Evolutionary conservation across 805 yeast genomes (phyloP).

Genomic region (Metschnikowia noctiluminum): DNA sequence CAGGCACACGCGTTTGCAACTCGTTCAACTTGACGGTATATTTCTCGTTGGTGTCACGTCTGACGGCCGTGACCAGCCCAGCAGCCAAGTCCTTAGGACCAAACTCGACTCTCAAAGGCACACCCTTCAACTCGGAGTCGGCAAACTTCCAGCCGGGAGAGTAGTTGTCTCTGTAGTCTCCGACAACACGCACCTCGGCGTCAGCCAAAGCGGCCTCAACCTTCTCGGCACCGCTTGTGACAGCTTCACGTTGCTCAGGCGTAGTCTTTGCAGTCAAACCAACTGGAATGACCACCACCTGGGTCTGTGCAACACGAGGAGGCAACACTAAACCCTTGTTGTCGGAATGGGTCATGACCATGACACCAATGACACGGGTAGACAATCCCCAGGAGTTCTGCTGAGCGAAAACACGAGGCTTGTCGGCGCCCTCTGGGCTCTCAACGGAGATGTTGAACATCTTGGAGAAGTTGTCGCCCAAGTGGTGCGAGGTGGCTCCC

Average conservation of each 20-base stretch:
- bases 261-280: conserved; percentile 88
- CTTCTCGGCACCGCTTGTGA: conserved; percentile 65
- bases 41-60: conserved; percentile 88
- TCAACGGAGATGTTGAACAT: conserved; percentile 96
- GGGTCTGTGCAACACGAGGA: conserved; percentile 92
- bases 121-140: conserved; percentile 95
- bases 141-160: conserved; percentile 99
- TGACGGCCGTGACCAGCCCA: conserved; percentile 78
- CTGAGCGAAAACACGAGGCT: conserved; percentile 83
- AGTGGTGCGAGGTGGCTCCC: conserved; percentile 97
- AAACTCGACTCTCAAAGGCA: conserved; percentile 87
- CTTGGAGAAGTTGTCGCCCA: conserved; percentile 97
- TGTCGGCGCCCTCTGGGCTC: conserved; percentile 86
- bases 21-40: conserved; percentile 60
- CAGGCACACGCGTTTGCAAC: conserved; percentile 64
- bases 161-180: conserved; percentile 91
- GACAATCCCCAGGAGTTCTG: conserved; percentile 99
- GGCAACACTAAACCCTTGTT: conserved; percentile 98
- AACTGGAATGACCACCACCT: conserved; percentile 90
- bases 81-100: conserved; percentile 94
- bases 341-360: conserved; percentile 98
- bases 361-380: conserved; percentile 97
- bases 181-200: conserved; percentile 68
- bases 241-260: conserved; percentile 66
- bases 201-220: conserved; percentile 60